Base-by-base conservation (phyloP, 805 yeast genomes). In the Hanseniaspora guilliermondii region DNA sequence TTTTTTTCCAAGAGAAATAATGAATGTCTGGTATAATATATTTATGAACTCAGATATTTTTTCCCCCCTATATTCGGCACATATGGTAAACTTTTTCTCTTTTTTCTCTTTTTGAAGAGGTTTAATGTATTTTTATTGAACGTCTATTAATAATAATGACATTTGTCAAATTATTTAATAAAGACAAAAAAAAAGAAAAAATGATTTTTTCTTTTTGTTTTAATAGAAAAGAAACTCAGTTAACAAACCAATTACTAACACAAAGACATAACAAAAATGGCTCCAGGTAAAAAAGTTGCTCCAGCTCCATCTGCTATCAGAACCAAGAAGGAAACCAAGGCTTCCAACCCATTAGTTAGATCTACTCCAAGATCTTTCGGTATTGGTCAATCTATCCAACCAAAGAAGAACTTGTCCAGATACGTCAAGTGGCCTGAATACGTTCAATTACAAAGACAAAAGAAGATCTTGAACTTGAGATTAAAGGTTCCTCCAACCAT, bases 361-460 rank as follows among this genome's bases (percentile, higher is more conserved):
- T 75, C 95, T 60, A 78, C 87, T 63, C 95, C 96, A 73, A 84
- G 83, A 78, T 83, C 81, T 78, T 91, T 83, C 70, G 97, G 97
- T 76, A 84, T 93, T 68, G 98, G 98, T 69, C 97, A 93, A 79
- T 77, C 83, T 63, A 68, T 91, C 67, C 97, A 91, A 77, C 95
- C 88, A 73, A 87, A 84, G 80, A 83, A 91, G 77, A 87, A 93
- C 83, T 82, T 93, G 71, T 78, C 95, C 59, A 88, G 97, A 76
- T 89, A 86, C 74, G 97, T 91, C 71, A 93, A 85, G 77, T 93
- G 98, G 98, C 98, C 98, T 72, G 93, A 85, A 76, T 88, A 91
- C 73, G 94, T 91, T 65, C 87, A 95, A 78, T 79, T 93, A 66
- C 98, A 91, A 80, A 89, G 98, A 82, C 97, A 93, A 78, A 93